Conservation (phyloP, 257 asterid species). For the Scutellaria galericulata region DNA sequence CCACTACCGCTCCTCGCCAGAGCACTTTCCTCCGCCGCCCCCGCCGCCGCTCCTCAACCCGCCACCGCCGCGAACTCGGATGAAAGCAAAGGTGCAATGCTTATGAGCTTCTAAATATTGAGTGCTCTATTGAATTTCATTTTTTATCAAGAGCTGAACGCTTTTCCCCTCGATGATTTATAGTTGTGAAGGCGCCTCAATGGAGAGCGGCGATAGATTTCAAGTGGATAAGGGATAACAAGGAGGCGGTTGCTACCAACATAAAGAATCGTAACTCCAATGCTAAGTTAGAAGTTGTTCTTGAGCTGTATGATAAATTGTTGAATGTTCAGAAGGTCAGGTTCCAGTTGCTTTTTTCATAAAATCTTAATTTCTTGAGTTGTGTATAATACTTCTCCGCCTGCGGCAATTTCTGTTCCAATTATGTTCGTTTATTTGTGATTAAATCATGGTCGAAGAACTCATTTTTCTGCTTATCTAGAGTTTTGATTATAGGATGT, state of each 20-base stretch:
- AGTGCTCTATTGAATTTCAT: neutral
- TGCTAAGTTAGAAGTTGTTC: constrained; percentile 75
- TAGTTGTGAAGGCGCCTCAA: constrained; percentile 68
- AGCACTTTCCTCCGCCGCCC: constrained; percentile 61
- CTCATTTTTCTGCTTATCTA: neutral
- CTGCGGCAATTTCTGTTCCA: neutral
- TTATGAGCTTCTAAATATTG: constrained; percentile 4
- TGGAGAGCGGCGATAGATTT: constrained; percentile 96
- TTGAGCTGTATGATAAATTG: constrained; percentile 69
- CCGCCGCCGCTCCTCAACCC: constrained; percentile 47
- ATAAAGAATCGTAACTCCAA: constrained; percentile 69
- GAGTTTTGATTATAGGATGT: neutral
- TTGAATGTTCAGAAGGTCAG: constrained; percentile 83
- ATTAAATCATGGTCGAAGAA: neutral
- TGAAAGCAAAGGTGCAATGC: constrained; percentile 48
- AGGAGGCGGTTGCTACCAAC: constrained; percentile 77
- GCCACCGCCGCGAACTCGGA: constrained; percentile 34
- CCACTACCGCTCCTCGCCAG: constrained; percentile 42
- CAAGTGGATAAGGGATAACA: constrained; percentile 92
- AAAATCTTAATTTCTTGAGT: neutral
- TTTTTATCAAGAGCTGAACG: neutral
- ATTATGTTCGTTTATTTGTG: neutral
- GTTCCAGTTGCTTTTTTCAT: constrained; percentile 35
- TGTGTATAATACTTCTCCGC: neutral
- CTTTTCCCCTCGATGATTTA: constrained; percentile 13